Percentiles rank a stretch among this genome's conserved stretches.
Conservation (phyloP, 2,329 filamentous ascomycete genomes). For the Apiospora aurea region DNA sequence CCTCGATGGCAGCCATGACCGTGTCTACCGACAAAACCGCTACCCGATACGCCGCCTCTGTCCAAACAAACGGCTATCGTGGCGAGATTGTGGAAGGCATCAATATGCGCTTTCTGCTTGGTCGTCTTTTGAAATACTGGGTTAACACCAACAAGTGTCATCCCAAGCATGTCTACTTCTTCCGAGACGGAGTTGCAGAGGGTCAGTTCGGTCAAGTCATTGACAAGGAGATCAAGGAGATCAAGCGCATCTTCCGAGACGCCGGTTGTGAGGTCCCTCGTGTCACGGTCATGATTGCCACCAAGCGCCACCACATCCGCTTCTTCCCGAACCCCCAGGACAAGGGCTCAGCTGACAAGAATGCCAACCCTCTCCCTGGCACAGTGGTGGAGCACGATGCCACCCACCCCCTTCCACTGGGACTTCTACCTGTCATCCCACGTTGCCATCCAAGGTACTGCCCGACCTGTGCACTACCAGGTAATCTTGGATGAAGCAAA, state of each 20-base stretch:
- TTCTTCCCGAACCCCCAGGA: conserved; percentile 77
- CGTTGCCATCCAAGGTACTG: conserved; percentile 88
- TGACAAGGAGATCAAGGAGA: conserved; percentile 75
- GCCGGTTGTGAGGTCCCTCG: conserved; percentile 56
- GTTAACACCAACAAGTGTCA: conserved; percentile 57
- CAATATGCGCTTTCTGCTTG: conserved; percentile 73
- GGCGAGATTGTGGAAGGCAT: conserved; percentile 76
- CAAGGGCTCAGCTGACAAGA: conserved; percentile 65
- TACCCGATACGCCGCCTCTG: conserved; percentile 79
- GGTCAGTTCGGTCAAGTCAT: conserved; percentile 85
- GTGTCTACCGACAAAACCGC: conserved; percentile 77
- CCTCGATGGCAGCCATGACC: conserved; percentile 88
- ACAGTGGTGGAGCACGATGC: conserved; percentile 87
- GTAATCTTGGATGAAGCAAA: conserved; percentile 84
- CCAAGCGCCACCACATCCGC: conserved; percentile 93
- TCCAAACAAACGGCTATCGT: conserved; percentile 83
- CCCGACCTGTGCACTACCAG: conserved; percentile 90
- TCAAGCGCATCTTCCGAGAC: conserved; percentile 66
- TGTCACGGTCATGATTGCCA: conserved; percentile 86
- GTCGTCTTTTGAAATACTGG: conserved; percentile 72
- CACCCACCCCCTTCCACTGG: conserved; percentile 89
- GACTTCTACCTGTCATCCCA: conserved; percentile 78
- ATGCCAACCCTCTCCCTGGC: conserved; percentile 84
- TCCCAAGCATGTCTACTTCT: conserved; percentile 84
- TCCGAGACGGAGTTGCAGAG: conserved; percentile 91